Conservation (phyloP, 129 eudicot species). For the Pulicaria dysenterica region DNA sequence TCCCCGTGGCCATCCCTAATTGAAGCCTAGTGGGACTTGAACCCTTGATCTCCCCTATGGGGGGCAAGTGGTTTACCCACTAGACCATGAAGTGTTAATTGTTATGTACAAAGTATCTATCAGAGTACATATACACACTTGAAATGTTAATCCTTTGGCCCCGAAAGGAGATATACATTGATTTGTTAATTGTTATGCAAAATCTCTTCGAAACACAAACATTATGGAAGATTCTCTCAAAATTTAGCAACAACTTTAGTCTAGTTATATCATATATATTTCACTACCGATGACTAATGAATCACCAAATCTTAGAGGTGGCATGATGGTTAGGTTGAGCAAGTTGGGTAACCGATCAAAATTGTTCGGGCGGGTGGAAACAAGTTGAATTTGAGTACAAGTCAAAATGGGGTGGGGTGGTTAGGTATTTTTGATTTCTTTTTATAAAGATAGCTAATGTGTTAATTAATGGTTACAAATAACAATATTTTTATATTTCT, state of each 20-base stretch:
- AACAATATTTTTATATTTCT: not conserved
- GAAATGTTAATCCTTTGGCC: not conserved
- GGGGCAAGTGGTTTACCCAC: too few relatives aligned
- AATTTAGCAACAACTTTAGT: slow-evolving; percentile 2
- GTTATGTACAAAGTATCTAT: not conserved
- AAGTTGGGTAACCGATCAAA: not conserved
- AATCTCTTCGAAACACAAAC: not conserved
- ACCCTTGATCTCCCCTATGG: too few relatives aligned
- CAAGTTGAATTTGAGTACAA: not conserved
- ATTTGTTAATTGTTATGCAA: too few relatives aligned
- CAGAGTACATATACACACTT: not conserved
- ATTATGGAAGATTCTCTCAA: not conserved
- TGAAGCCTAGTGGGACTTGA: too few relatives aligned
- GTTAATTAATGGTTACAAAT: not conserved
- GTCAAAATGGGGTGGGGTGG: not conserved
- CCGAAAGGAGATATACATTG: too few relatives aligned
- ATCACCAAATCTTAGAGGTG: not conserved
- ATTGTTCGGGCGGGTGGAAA: not conserved
- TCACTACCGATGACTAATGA: not conserved
- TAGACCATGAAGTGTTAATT: too few relatives aligned
- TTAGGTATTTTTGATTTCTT: not conserved
- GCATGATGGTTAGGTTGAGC: not conserved
- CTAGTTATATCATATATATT: not conserved
- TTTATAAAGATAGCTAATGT: not conserved
- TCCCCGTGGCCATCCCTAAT: too few relatives aligned